Percentiles rank a stretch among this genome's conserved stretches.
Conservation (phyloP, 2,329 filamentous ascomycete species). For the Nemania sp. region DNA sequence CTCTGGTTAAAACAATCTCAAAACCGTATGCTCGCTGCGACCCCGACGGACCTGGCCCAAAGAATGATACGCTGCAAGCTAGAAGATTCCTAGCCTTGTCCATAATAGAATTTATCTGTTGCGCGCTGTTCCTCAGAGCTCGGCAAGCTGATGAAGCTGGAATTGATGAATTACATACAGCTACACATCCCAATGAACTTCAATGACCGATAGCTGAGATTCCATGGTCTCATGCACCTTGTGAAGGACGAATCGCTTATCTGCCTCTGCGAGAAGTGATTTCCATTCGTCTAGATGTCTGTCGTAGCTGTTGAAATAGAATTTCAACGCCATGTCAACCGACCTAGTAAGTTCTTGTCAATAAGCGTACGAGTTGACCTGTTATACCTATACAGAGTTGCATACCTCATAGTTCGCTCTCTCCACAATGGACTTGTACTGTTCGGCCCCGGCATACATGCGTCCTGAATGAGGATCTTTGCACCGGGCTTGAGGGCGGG, state of each 20-base stretch:
- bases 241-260: conserved; percentile 26
- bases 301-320: conserved; percentile 26
- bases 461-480: conserved; percentile 33
- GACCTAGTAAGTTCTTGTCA: conserved; percentile 26
- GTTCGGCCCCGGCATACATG: conserved; percentile 10
- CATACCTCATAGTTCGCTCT: conserved; percentile 16
- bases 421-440: conserved; percentile 16
- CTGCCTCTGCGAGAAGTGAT: conserved; percentile 26
- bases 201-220: conserved; percentile 21
- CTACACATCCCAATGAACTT: conserved; percentile 28
- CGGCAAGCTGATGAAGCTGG: too few relatives aligned
- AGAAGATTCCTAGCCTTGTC: too few relatives aligned
- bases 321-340: conserved; percentile 27
- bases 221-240: conserved; percentile 20
- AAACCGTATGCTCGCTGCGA: too few relatives aligned
- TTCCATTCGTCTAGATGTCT: conserved; percentile 33
- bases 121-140: too few relatives aligned
- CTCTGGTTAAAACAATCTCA: too few relatives aligned
- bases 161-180: too few relatives aligned
- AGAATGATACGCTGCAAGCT: too few relatives aligned
- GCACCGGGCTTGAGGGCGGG: conserved; percentile 29
- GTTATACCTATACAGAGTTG: neutral
- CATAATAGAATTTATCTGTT: too few relatives aligned
- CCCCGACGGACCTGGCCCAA: too few relatives aligned
- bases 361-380: conserved; percentile 12